These are phyloP conservation scores for Lactarius quietus DNA, from an alignment of 768 basidiomycete species.

Conservation along the genomic window DNA sequence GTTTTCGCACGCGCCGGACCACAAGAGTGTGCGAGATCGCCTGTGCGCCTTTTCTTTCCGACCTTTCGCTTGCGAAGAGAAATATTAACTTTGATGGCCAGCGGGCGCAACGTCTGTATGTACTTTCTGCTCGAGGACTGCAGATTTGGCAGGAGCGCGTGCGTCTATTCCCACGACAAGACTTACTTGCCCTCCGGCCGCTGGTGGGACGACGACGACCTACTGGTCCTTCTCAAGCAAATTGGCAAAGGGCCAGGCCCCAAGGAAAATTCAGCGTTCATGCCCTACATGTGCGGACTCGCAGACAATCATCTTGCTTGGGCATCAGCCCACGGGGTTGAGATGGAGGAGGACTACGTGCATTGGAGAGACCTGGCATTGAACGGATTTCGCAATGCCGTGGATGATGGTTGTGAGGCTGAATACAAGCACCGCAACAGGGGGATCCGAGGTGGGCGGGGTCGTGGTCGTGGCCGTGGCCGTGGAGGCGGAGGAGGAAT, in stretches of 20 bases:
- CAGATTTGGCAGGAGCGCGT: conserved; percentile 38
- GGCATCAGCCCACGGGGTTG: background rate
- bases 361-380: background rate
- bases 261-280: background rate
- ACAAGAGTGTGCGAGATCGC: conserved; percentile 51
- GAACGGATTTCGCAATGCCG: background rate
- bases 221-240: background rate
- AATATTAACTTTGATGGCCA: conserved; percentile 27
- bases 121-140: conserved; percentile 41
- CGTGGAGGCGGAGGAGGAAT: background rate
- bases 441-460: no score
- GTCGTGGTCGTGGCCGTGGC: no score
- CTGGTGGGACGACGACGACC: conserved; percentile 41
- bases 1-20: conserved; percentile 53
- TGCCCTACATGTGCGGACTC: conserved; percentile 11
- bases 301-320: conserved; percentile 12
- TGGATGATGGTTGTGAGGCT: background rate
- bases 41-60: conserved; percentile 39
- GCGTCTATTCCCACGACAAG: conserved; percentile 49
- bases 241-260: background rate
- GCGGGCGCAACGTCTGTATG: conserved; percentile 52
- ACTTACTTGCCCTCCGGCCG: conserved; percentile 41
- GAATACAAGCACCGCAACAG: background rate
- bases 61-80: background rate
- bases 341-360: conserved; percentile 6